Evolutionary conservation across 2,329 filamentous ascomycete genomes (phyloP).

Genomic region (Pseudogymnoascus sp.): DNA sequence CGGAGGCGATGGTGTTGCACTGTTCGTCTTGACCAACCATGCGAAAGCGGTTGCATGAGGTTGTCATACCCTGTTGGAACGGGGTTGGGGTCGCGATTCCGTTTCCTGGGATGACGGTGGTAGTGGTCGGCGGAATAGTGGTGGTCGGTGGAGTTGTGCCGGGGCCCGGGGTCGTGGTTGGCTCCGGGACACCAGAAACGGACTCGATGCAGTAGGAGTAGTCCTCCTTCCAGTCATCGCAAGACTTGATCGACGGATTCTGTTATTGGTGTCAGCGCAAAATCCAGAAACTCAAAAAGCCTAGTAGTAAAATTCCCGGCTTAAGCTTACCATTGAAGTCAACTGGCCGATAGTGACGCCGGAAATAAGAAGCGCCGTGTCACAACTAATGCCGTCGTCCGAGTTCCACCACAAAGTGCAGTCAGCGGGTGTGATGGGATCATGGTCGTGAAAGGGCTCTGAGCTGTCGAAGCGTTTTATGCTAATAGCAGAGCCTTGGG

Average conservation of each 20-base stretch:
- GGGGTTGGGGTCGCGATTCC: background rate
- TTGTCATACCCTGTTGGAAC: background rate
- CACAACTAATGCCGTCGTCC: conserved; percentile 12
- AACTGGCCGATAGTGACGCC: background rate
- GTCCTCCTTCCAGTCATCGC: conserved; percentile 10
- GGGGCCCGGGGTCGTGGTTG: background rate
- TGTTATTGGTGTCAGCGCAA: background rate
- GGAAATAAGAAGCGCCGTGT: conserved; percentile 10
- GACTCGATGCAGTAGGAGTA: conserved; percentile 7
- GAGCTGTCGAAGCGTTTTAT: background rate
- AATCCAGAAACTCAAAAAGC: background rate
- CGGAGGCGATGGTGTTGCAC: background rate
- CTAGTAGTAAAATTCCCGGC: background rate
- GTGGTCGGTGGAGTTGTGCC: background rate
- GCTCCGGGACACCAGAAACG: background rate
- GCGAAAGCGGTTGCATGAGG: background rate
- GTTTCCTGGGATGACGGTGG: background rate
- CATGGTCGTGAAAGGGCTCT: background rate
- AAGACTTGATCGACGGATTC: conserved; percentile 6
- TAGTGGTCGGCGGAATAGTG: background rate
- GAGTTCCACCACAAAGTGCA: conserved; percentile 13
- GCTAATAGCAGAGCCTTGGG: background rate
- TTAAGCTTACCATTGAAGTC: background rate
- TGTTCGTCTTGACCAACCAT: background rate
- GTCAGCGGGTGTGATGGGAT: conserved; percentile 2